Conservation (phyloP, 768 basidiomycete species). For the Cyclocybe cylindracea region DNA sequence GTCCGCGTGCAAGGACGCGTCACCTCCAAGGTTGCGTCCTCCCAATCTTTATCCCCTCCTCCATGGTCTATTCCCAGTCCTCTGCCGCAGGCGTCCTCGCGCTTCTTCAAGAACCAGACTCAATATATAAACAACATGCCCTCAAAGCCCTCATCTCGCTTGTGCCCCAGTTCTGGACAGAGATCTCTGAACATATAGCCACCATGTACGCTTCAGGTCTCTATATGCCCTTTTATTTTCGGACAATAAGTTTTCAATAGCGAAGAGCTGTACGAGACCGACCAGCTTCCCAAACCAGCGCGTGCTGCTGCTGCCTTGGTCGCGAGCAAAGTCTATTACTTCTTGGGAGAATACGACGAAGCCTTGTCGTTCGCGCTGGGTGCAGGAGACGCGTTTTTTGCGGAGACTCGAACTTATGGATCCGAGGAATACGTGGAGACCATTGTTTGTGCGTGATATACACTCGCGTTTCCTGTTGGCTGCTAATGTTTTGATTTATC, state of each 20-base stretch:
- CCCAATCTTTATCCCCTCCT: slow-evolving; percentile 19
- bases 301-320: slow-evolving; percentile 87
- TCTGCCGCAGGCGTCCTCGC: slow-evolving; percentile 91
- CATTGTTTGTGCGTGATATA: slow-evolving; percentile 74
- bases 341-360: slow-evolving; percentile 93
- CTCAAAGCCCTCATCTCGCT: slow-evolving; percentile 79
- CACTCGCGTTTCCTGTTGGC: neutral
- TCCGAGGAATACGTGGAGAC: slow-evolving; percentile 93
- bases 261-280: slow-evolving; percentile 86
- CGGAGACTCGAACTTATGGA: slow-evolving; percentile 59
- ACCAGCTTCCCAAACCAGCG: slow-evolving; percentile 70
- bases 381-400: slow-evolving; percentile 84
- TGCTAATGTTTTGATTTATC: slow-evolving; percentile 4
- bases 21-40: slow-evolving; percentile 35
- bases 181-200: slow-evolving; percentile 93
- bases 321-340: slow-evolving; percentile 98
- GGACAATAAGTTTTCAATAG: slow-evolving; percentile 42
- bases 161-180: slow-evolving; percentile 96
- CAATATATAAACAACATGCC: slow-evolving; percentile 88
- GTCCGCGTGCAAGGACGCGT: slow-evolving; percentile 42
- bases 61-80: slow-evolving; percentile 73
- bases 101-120: slow-evolving; percentile 86
- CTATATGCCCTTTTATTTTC: slow-evolving; percentile 4
- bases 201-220: slow-evolving; percentile 66
- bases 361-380: slow-evolving; percentile 93